Percentiles rank a stretch among this genome's conserved stretches.
Evolutionary conservation across 257 asterid species (phyloP).

Genomic region (Coffea eugenioides): DNA sequence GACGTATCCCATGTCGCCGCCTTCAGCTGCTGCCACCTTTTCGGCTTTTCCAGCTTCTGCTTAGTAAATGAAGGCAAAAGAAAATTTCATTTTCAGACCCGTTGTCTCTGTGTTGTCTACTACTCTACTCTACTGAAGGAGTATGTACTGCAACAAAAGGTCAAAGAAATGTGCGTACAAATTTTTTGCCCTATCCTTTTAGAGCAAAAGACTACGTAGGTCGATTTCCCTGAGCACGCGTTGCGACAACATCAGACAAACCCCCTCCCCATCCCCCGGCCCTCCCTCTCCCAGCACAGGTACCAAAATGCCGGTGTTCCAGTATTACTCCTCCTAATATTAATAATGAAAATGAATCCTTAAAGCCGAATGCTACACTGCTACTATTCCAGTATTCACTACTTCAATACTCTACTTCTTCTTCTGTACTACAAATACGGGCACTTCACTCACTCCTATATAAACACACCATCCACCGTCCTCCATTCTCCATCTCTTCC

Average conservation of each 20-base stretch:
- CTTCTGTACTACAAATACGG: too few species aligned
- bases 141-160: too few species aligned
- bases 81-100: not conserved
- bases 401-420: too few species aligned
- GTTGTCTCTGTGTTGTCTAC: constrained; percentile 27
- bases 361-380: too few species aligned
- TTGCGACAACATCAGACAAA: constrained; percentile 43
- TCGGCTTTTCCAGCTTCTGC: not conserved
- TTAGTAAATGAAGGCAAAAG: not conserved
- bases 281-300: not conserved
- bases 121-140: not conserved
- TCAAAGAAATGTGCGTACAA: constrained; percentile 3
- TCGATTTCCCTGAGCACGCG: constrained; percentile 39
- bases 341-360: too few species aligned
- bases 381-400: too few species aligned
- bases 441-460: not conserved
- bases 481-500: constrained; percentile 11
- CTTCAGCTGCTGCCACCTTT: constrained; percentile 15
- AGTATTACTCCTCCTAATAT: not conserved
- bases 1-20: constrained; percentile 11
- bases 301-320: constrained; percentile 4
- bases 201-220: constrained; percentile 29
- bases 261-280: not conserved
- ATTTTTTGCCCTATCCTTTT: constrained; percentile 28
- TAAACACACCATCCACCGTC: constrained; percentile 15